These are phyloP conservation scores for Suillus spraguei DNA, from an alignment of 768 basidiomycete genomes.

Conservation along the genomic window DNA sequence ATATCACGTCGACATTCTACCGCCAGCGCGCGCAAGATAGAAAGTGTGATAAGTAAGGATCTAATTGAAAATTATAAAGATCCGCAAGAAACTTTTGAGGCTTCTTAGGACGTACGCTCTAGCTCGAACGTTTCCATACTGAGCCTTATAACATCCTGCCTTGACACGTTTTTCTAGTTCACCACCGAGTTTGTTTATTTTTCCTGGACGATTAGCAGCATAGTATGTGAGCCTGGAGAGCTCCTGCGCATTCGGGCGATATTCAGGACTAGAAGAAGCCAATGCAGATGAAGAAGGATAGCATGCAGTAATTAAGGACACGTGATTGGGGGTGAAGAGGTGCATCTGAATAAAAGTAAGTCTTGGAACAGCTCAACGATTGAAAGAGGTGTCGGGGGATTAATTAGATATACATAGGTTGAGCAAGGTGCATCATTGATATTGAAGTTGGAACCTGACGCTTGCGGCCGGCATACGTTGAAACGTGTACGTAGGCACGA, in stretches of 20 bases:
- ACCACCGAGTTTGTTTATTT: constrained; percentile 72
- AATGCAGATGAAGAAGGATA: constrained; percentile 82
- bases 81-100: constrained; percentile 6
- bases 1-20: constrained; percentile 88
- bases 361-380: background rate
- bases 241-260: constrained; percentile 82
- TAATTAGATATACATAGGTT: constrained; percentile 9
- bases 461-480: background rate
- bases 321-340: constrained; percentile 81
- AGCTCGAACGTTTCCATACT: constrained; percentile 68
- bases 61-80: constrained; percentile 36
- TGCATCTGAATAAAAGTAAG: constrained; percentile 48
- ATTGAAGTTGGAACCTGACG: background rate
- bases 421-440: constrained; percentile 1
- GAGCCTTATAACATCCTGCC: constrained; percentile 66
- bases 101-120: constrained; percentile 64
- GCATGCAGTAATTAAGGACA: constrained; percentile 81
- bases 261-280: constrained; percentile 73
- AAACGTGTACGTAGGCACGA: background rate
- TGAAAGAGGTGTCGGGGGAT: background rate
- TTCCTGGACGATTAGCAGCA: constrained; percentile 81
- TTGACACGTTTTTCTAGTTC: constrained; percentile 79
- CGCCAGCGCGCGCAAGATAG: constrained; percentile 79
- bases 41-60: constrained; percentile 78
- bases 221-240: constrained; percentile 85